Base-by-base conservation (phyloP, 192 early-diverging fungal species). In the Paraglomus occultum region DNA sequence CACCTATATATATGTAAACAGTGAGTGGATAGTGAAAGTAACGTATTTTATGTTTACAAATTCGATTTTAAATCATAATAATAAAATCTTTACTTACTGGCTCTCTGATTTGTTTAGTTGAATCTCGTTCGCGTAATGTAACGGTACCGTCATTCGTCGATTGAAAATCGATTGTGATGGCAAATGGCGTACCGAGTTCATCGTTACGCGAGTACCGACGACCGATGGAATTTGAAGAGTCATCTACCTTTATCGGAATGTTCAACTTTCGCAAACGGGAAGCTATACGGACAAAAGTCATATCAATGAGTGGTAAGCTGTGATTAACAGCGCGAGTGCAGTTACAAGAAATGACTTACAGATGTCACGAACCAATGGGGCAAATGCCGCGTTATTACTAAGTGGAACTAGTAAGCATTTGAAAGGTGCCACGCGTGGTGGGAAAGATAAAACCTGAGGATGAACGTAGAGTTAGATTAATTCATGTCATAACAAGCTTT, bases 161-260 rank as follows among this genome's bases (percentile, higher is more conserved):
- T 72, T 96, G 91, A 89, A 99, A 98, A 81, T 99, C 97, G 42
- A 99, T 89, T 11, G 97, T 99, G 75, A 99, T 85, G 39, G 90
- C 96, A 78, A 95, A 99, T 44, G 95, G 95, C 47, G 91, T 99
- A 67, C 97, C 97, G 39, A 99, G 76, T 78, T 99, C 96, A 77
- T 99, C 97, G 77, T 97, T 98, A 71, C 97, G 91, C 3, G 96
- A 86, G 80, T 99, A 99, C 71, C 97, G 89, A 64, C 89, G 88
- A 69, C 97, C 97, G 73, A 99, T 98, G 20, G 90, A 87, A 1
- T 88, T 86, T 18, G 90, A 87, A 53, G 91, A 91, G 70, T 93
- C 92, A 76, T 99, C 97, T 40, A 96, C 84, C 63, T 91, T 90
- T 44, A 89, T 91, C 23, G 92, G 83, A 39, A 99, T 83, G 62